Conservation (phyloP, 306 rosid genomes). For the Corylus heterophylla region DNA sequence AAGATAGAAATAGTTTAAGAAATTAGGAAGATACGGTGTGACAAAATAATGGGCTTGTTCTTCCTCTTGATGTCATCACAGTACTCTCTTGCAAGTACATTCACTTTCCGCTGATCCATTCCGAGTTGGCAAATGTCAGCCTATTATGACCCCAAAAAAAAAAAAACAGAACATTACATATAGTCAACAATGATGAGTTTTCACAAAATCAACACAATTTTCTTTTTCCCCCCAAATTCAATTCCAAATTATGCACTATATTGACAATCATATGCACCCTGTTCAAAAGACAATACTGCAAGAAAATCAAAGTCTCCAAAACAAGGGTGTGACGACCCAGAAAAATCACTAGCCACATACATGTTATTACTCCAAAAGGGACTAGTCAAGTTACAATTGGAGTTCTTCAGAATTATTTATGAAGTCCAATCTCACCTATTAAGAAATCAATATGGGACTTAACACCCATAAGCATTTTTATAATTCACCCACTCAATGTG, state of each 20-base stretch:
- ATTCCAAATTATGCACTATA: not conserved
- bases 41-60: conserved; percentile 85
- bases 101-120: conserved; percentile 93
- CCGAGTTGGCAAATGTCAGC: conserved; percentile 97
- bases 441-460: too few species aligned
- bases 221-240: not conserved
- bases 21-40: conserved; percentile 64
- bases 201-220: conserved; percentile 8
- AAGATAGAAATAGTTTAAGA: conserved; percentile 3
- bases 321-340: not conserved
- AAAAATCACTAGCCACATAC: too few species aligned
- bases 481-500: too few species aligned
- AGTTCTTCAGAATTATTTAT: too few species aligned
- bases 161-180: conserved; percentile 5
- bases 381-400: too few species aligned
- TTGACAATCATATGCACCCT: not conserved
- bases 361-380: too few species aligned
- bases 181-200: conserved; percentile 13
- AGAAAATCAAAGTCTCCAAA: not conserved
- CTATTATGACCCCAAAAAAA: conserved; percentile 35
- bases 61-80: conserved; percentile 85
- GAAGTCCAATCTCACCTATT: too few species aligned
- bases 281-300: not conserved
- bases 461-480: too few species aligned
- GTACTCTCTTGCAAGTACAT: conserved; percentile 84